phyloP scores from a whole-genome alignment of 495 filamentous ascomycete genomes.

The Jackrogersella multiformis region DNA sequence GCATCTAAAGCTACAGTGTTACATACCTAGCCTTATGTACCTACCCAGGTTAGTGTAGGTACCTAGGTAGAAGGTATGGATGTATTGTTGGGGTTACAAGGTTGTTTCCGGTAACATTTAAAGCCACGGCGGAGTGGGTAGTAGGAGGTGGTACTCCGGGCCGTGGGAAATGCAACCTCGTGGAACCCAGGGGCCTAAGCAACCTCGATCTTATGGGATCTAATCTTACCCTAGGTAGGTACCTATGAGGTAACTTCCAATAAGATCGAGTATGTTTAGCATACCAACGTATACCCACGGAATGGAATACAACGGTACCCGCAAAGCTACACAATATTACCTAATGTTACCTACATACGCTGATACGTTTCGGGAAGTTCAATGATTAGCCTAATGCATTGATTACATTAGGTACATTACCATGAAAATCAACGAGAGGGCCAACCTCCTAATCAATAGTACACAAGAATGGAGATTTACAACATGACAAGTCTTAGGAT shows the following conservation, averaged over 20 bases:
- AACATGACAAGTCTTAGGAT: background rate
- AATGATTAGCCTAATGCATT: background rate
- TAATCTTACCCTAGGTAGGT: no score
- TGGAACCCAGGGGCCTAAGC: background rate
- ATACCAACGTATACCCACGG: constrained; percentile 1
- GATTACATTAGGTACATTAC: background rate
- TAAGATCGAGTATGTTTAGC: constrained; percentile 19
- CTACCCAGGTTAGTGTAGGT: no score
- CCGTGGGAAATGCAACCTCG: constrained; percentile 23
- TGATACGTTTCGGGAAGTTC: background rate
- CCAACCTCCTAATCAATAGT: background rate
- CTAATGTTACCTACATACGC: background rate
- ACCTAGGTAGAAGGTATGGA: no score
- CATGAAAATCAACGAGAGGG: background rate
- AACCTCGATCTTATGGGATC: background rate
- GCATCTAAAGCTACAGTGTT: constrained; percentile 10
- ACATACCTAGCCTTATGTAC: no score
- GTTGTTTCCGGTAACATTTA: constrained; percentile 30
- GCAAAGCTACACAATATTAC: constrained; percentile 2
- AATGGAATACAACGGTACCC: constrained; percentile 18
- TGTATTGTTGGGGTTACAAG: background rate
- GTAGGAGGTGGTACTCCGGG: constrained; percentile 25
- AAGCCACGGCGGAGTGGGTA: constrained; percentile 25
- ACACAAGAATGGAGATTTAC: background rate
- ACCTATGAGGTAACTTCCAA: no score